These are phyloP conservation scores for Calonectria pseudoreteaudii DNA, from an alignment of 2,329 filamentous ascomycete genomes.

Conservation along the genomic window DNA sequence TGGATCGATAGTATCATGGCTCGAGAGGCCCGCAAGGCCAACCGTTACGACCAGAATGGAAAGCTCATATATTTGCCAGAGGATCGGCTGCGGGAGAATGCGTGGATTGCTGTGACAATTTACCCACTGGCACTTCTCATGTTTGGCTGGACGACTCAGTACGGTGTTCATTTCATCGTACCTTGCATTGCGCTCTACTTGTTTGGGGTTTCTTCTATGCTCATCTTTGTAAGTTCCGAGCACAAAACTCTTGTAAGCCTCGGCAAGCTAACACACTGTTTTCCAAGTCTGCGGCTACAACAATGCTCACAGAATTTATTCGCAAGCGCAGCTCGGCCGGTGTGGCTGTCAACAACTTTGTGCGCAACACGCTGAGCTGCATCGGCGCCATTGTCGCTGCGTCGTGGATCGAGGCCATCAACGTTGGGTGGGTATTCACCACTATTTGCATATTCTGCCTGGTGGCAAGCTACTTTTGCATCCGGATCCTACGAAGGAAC, in stretches of 20 bases:
- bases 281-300: constrained; percentile 71
- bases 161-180: constrained; percentile 74
- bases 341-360: constrained; percentile 85
- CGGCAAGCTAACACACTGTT: constrained; percentile 21
- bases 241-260: not conserved
- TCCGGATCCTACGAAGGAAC: constrained; percentile 71
- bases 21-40: constrained; percentile 77
- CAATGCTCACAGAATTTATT: constrained; percentile 89
- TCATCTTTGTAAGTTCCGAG: constrained; percentile 71
- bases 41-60: constrained; percentile 75
- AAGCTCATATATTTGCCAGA: constrained; percentile 78
- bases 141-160: constrained; percentile 81
- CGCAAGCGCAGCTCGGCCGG: constrained; percentile 76
- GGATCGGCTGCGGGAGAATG: constrained; percentile 86
- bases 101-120: constrained; percentile 78
- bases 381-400: constrained; percentile 77
- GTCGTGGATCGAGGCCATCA: constrained; percentile 77
- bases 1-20: constrained; percentile 89
- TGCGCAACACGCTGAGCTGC: constrained; percentile 82
- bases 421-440: constrained; percentile 83
- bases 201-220: constrained; percentile 83
- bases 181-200: constrained; percentile 75
- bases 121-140: constrained; percentile 78
- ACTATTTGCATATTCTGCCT: constrained; percentile 65
- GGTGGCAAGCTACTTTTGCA: constrained; percentile 65